phyloP scores from a whole-genome alignment of 140 eudicot species.

The Oenanthe javanica region DNA sequence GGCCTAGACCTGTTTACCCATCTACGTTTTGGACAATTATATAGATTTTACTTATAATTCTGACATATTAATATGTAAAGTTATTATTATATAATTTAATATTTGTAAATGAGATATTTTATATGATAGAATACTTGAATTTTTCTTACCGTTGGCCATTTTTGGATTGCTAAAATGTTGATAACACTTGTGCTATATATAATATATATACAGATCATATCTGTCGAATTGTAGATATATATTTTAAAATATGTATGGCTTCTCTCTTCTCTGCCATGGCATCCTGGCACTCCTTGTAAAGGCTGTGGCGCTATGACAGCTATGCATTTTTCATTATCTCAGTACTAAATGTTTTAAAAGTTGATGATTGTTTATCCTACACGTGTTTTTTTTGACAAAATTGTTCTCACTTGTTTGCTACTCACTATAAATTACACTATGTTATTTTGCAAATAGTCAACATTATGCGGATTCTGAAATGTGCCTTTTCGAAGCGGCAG shows the following conservation, averaged over 20 bases:
- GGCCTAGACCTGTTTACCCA: not conserved
- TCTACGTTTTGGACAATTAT: not conserved
- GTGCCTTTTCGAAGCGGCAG: too few species aligned
- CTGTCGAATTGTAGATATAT: too few species aligned
- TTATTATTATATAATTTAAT: not conserved
- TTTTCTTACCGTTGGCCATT: not conserved
- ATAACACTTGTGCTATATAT: too few species aligned
- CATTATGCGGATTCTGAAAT: not conserved
- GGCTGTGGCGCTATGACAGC: not conserved
- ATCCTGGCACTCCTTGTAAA: not conserved
- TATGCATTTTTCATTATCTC: not conserved
- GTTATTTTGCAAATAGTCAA: not conserved
- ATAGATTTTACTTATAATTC: not conserved
- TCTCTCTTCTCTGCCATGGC: not conserved
- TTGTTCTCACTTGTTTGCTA: not conserved
- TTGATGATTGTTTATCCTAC: not conserved
- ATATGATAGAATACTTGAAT: not conserved
- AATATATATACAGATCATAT: too few species aligned
- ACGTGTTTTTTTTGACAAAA: not conserved
- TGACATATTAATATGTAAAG: not conserved
- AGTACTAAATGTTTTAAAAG: not conserved
- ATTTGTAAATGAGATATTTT: not conserved
- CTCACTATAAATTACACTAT: not conserved
- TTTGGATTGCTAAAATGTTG: too few species aligned
- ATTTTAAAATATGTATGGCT: not conserved